A percentile compares a stretch with the other conserved stretches of the same genome.
Conservation (phyloP, 2,329 filamentous ascomycete species). For the Stachybotrys chartarum region DNA sequence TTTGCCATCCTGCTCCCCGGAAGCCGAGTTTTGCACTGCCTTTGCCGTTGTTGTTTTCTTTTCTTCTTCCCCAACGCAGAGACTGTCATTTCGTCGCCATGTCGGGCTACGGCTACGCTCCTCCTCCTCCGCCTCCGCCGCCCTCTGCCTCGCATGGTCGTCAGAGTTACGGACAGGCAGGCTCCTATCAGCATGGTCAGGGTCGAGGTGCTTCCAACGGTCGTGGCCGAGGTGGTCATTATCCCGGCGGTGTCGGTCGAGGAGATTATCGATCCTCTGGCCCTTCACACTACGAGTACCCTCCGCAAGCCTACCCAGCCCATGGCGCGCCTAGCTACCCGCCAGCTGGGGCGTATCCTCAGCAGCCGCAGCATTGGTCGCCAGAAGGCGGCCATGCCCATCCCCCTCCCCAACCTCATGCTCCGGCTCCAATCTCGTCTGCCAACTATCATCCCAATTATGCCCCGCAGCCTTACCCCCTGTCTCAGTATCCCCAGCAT, state of each 20-base stretch:
- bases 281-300: slow-evolving; percentile 32
- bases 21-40: no score
- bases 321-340: slow-evolving; percentile 22
- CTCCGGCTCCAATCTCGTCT: slow-evolving; percentile 39
- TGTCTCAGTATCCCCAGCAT: slow-evolving; percentile 34
- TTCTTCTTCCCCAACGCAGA: slow-evolving; percentile 1
- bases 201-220: slow-evolving; percentile 22
- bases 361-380: neutral
- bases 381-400: slow-evolving; percentile 8
- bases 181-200: slow-evolving; percentile 25
- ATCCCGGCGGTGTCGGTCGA: slow-evolving; percentile 19
- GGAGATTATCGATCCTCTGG: no score
- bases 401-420: slow-evolving; percentile 32
- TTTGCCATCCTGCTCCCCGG: no score
- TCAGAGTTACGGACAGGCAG: slow-evolving; percentile 31
- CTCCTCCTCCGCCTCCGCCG: slow-evolving; percentile 43
- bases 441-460: slow-evolving; percentile 54
- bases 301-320: slow-evolving; percentile 27
- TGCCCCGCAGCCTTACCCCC: slow-evolving; percentile 44
- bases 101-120: slow-evolving; percentile 47
- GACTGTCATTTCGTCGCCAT: slow-evolving; percentile 18
- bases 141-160: slow-evolving; percentile 23
- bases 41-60: neutral
- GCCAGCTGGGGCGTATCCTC: slow-evolving; percentile 26
- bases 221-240: slow-evolving; percentile 15